phyloP scores from a whole-genome alignment of 2,329 filamentous ascomycete genomes.

The Fusarium sp. region DNA sequence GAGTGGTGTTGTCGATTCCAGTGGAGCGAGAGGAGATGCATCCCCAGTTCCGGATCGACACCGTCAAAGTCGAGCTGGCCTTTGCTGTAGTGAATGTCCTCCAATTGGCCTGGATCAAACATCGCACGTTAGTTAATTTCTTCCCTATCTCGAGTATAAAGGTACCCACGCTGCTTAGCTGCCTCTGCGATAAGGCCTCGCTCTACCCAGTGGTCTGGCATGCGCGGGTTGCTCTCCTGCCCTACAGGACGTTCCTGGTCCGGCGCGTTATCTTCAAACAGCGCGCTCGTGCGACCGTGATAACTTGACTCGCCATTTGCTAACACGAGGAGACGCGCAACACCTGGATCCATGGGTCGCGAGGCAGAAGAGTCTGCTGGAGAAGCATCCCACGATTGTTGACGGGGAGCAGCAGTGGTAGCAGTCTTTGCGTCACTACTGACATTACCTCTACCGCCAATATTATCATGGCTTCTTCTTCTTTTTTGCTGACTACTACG shows the following conservation, averaged over 20 bases:
- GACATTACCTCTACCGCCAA: background rate
- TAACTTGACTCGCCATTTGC: slow-evolving; percentile 59
- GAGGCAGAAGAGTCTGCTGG: slow-evolving; percentile 2
- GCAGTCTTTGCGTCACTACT: background rate
- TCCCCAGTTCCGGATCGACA: slow-evolving; percentile 63
- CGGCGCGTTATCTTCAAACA: slow-evolving; percentile 56
- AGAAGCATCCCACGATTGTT: slow-evolving; percentile 15
- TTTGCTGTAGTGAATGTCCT: slow-evolving; percentile 59
- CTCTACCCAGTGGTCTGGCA: slow-evolving; percentile 57
- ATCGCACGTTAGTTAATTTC: background rate
- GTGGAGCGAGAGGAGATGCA: slow-evolving; percentile 63
- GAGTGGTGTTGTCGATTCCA: slow-evolving; percentile 67
- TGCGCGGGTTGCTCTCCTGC: slow-evolving; percentile 46
- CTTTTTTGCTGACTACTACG: background rate
- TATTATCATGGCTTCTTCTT: slow-evolving; percentile 15
- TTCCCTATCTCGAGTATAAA: slow-evolving; percentile 42
- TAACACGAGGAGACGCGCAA: slow-evolving; percentile 55
- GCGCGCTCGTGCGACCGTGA: slow-evolving; percentile 62
- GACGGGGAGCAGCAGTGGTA: background rate
- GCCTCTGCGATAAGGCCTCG: slow-evolving; percentile 53
- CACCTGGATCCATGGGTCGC: slow-evolving; percentile 39
- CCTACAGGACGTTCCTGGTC: slow-evolving; percentile 26
- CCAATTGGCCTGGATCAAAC: slow-evolving; percentile 57
- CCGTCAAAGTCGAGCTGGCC: slow-evolving; percentile 67
- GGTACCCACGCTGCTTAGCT: slow-evolving; percentile 38